phyloP scores from a whole-genome alignment of 768 basidiomycete genomes.

The Leccinum truebloodii region DNA sequence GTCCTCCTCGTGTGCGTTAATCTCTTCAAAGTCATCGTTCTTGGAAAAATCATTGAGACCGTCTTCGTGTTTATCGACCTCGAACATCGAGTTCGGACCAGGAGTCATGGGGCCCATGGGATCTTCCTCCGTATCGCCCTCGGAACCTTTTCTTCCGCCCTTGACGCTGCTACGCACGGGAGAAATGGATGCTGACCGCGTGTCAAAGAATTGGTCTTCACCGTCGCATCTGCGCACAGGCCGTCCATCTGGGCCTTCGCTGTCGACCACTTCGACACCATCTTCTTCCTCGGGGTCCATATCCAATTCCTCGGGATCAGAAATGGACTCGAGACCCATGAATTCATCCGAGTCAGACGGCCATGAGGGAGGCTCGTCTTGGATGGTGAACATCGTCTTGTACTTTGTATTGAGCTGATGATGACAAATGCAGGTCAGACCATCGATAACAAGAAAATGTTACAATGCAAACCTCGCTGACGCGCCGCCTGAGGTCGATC shows the following conservation, averaged over 20 bases:
- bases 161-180: constrained; percentile 40
- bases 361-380: constrained; percentile 88
- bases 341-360: constrained; percentile 67
- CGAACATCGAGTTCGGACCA: constrained; percentile 44
- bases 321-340: constrained; percentile 81
- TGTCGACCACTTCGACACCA: constrained; percentile 34
- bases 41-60: constrained; percentile 27
- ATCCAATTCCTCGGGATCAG: constrained; percentile 73
- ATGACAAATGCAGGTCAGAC: constrained; percentile 9
- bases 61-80: constrained; percentile 24
- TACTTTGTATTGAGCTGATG: constrained; percentile 43
- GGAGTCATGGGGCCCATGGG: constrained; percentile 71
- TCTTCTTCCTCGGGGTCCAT: constrained; percentile 54
- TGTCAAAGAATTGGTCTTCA: constrained; percentile 56
- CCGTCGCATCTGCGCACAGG: constrained; percentile 32
- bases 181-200: constrained; percentile 45
- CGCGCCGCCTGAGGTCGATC: constrained; percentile 76
- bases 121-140: constrained; percentile 72
- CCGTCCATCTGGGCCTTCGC: constrained; percentile 31
- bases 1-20: constrained; percentile 34
- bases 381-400: constrained; percentile 80
- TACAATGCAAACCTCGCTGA: constrained; percentile 61
- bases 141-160: constrained; percentile 47
- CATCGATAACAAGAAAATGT: not conserved
- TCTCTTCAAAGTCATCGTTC: constrained; percentile 32